Evolutionary conservation across 495 filamentous ascomycete genomes (phyloP).

Genomic region (Hyphodiscus hymeniophilus): DNA sequence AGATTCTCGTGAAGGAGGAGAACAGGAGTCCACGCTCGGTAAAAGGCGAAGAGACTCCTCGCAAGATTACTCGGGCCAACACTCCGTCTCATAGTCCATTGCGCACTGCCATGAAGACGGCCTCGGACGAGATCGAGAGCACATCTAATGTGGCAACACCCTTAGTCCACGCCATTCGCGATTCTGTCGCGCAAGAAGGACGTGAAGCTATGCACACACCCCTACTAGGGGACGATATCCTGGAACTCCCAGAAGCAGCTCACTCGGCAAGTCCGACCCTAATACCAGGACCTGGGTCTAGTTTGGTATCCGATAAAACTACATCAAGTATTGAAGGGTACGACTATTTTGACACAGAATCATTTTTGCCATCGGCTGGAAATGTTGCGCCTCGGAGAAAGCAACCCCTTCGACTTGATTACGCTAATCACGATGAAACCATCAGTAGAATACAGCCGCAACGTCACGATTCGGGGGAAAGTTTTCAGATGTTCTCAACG

Average conservation of each 20-base stretch:
- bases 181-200: constrained; percentile 33
- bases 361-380: constrained; percentile 35
- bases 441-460: constrained; percentile 26
- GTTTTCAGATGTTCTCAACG: constrained; percentile 75
- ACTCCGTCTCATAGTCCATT: constrained; percentile 11
- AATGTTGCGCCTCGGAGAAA: constrained; percentile 24
- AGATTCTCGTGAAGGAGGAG: neutral
- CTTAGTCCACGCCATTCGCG: constrained; percentile 51
- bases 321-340: constrained; percentile 44
- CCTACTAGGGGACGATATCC: constrained; percentile 8
- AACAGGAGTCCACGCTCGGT: neutral
- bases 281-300: constrained; percentile 23
- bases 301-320: constrained; percentile 22
- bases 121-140: constrained; percentile 52
- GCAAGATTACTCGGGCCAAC: constrained; percentile 23
- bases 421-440: constrained; percentile 22
- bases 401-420: constrained; percentile 26
- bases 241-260: constrained; percentile 22
- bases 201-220: constrained; percentile 39
- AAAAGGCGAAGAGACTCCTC: constrained; percentile 27
- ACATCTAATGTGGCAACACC: constrained; percentile 76
- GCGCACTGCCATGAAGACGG: constrained; percentile 22
- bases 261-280: constrained; percentile 25
- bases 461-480: constrained; percentile 70
- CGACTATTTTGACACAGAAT: constrained; percentile 48